Base-by-base conservation (phyloP, 139 green algal genomes). In the Tetradesmus lagerheimii region DNA sequence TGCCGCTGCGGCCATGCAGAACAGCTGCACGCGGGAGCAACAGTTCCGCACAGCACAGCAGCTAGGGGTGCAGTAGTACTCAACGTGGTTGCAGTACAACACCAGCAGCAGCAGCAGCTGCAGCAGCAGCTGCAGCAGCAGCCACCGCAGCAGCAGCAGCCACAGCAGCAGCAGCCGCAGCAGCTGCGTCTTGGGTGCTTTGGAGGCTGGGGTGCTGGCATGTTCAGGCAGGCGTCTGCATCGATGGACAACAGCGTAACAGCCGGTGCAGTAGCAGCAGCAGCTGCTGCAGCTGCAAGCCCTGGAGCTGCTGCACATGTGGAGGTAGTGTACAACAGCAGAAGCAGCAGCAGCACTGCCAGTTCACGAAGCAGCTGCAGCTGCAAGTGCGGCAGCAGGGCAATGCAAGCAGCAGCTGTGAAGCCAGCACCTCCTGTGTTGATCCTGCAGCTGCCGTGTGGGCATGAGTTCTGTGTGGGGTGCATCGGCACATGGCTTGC, bases 401-500 rank as follows among this genome's bases (percentile, higher is more conserved):
- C 76, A 31, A 29, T 15, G 18, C 16, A 16, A 47, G 76, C 76
- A 34, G 67, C 67, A 78, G 67, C 31, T 23, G 37, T 18, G 9
- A 37, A 79, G 31, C 71, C 71, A 38, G 71, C 71, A 12, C 31
- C 71, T 11, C 12, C n/a, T 41, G 38, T 80, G 25, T 0, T 45
- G 29, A 80, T 88, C 12, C 11, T 67, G 62, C 37, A 66, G 27
- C 64, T 88, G 0, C 83, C 83, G 23, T 88, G 83, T 81, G 83
- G 83, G 8, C 83, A 88, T 66, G 83, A 88, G 83, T 93, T 92
- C 80, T 94, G 92, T 62, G 14, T 25, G 31, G 29, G 11, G 9
- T 93, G 88, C 85, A 91, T 94, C 16, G 6, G 5, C 9, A 84
- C 90, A 38, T 94, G 92, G 92, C 89, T 94, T 34, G 71, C n/a